These are phyloP conservation scores for Trypanosoma boissoni DNA, from an alignment of 208 protist species.

Conservation along the genomic window DNA sequence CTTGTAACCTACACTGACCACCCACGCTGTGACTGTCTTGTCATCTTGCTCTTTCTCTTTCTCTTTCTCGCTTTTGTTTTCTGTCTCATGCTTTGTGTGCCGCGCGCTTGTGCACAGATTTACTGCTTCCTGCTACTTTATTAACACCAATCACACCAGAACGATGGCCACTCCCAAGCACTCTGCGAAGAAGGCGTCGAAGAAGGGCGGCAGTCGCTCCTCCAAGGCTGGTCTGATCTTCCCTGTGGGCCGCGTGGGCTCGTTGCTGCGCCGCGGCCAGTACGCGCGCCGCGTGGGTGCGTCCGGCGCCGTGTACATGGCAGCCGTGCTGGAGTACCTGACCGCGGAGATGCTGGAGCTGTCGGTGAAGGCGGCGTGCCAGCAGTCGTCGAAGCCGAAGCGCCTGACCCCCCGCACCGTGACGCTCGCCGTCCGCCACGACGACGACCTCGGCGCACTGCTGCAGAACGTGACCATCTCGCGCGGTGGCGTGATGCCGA, in stretches of 20 bases:
- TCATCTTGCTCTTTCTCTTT: not conserved
- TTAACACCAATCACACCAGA: not conserved
- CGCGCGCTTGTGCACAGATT: not conserved
- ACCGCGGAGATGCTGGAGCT: slow-evolving; percentile 84
- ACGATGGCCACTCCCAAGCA: slow-evolving; percentile 65
- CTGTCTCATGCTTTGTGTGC: not conserved
- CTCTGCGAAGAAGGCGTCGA: slow-evolving; percentile 63
- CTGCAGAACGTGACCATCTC: slow-evolving; percentile 76
- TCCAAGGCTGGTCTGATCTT: slow-evolving; percentile 97
- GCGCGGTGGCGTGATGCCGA: slow-evolving; percentile 78
- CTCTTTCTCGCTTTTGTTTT: not conserved
- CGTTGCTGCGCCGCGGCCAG: slow-evolving; percentile 93
- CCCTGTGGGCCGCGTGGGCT: slow-evolving; percentile 98
- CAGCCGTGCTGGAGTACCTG: slow-evolving; percentile 99
- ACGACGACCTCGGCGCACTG: slow-evolving; percentile 67
- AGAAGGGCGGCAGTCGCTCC: slow-evolving; percentile 86
- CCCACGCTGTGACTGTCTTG: not conserved
- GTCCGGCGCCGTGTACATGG: slow-evolving; percentile 98
- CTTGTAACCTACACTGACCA: not conserved
- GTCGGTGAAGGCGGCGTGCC: slow-evolving; percentile 71
- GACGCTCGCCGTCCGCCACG: slow-evolving; percentile 76
- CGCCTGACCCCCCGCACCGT: slow-evolving; percentile 72
- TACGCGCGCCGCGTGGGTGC: slow-evolving; percentile 97
- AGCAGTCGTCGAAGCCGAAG: slow-evolving; percentile 63
- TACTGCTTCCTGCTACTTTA: not conserved